Evolutionary conservation across 768 basidiomycete genomes (phyloP).

Genomic region (Royoungia palumana): DNA sequence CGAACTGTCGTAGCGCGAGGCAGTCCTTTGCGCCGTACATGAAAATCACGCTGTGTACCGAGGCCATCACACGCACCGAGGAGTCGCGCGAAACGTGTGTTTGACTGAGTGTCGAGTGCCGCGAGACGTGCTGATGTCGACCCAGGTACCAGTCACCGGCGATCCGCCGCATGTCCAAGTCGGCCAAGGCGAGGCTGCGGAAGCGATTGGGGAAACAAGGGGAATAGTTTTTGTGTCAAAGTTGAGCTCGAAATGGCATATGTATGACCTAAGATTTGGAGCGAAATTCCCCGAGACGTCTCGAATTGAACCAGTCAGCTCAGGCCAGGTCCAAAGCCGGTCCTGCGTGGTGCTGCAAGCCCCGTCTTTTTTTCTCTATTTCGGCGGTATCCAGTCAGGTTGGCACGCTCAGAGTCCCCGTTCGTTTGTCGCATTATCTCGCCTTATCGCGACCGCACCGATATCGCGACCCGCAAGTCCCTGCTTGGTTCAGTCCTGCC

Average conservation of each 20-base stretch:
- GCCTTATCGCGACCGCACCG: slow-evolving; percentile 17
- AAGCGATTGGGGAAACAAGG: slow-evolving; percentile 38
- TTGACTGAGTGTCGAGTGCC: not conserved
- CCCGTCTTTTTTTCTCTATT: slow-evolving; percentile 6
- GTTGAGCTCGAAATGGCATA: slow-evolving; percentile 1
- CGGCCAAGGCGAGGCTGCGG: slow-evolving; percentile 54
- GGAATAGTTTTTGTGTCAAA: slow-evolving; percentile 18
- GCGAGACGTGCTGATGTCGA: slow-evolving; percentile 7
- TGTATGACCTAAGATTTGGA: slow-evolving; percentile 24
- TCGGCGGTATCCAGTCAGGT: slow-evolving; percentile 12
- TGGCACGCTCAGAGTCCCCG: slow-evolving; percentile 4
- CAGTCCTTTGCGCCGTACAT: slow-evolving; percentile 62
- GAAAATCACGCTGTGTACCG: slow-evolving; percentile 60
- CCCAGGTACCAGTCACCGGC: slow-evolving; percentile 56
- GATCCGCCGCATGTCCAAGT: slow-evolving; percentile 52
- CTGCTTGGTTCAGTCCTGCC: slow-evolving; percentile 23
- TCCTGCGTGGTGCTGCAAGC: not conserved
- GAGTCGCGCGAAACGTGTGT: slow-evolving; percentile 39
- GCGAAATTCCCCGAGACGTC: slow-evolving; percentile 8
- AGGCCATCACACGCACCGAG: slow-evolving; percentile 39
- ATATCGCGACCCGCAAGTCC: slow-evolving; percentile 19
- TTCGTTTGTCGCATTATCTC: slow-evolving; percentile 23
- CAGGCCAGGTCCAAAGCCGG: not conserved
- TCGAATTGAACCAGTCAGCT: not conserved
- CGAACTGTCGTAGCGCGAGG: slow-evolving; percentile 40